Base-by-base conservation (phyloP, 1,139 yeast genomes). In the Kluyveromyces sp. region DNA sequence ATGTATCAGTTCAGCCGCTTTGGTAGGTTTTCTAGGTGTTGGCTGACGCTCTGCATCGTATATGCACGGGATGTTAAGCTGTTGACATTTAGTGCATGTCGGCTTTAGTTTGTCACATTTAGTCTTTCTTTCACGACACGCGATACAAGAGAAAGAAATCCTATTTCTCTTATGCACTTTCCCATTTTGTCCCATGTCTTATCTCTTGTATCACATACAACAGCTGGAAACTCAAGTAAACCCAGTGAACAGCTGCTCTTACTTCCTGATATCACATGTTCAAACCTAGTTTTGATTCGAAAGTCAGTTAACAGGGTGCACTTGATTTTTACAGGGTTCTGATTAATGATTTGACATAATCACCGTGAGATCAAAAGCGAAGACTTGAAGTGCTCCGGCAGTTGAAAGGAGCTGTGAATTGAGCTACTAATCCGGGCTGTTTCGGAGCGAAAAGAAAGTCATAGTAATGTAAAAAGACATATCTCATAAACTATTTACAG, bases 41-140 rank as follows among this genome's bases (percentile, higher is more conserved):
- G 37, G 37, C 29, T 41, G 43, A n/a, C 30, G 16, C 30, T 41
- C 43, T 18, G 35, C 22, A 19, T 41, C 39, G 28, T 45, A 45
- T 15, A 33, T 17, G 29, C 47, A 45, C 4, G 32, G 13, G 11
- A 39, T 15, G 12, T 42, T 42, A 19, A 30, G 17, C 22, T 39
- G 29, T n/a, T 11, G 36, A 30, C 47, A 45, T 20, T 42, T 40
- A 9, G 17, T 39, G 22, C 47, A 45, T 4, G 33, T 17, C 1
- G 47, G 47, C 36, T 35, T 39, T 16, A 30, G 37, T 36, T 42
- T 45, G 39, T 45, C 47, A 36, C 47, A 45, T 33, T 45, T 45
- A 2, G 39, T 39, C 43, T 45, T 45, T 12, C 47, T 29, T 32
- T 41, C 22, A 13, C 41, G 36, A 36, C 47, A 45, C 7, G 37